phyloP scores from a whole-genome alignment of 371 early-diverging fungal species.

The Coemansia sp. region DNA sequence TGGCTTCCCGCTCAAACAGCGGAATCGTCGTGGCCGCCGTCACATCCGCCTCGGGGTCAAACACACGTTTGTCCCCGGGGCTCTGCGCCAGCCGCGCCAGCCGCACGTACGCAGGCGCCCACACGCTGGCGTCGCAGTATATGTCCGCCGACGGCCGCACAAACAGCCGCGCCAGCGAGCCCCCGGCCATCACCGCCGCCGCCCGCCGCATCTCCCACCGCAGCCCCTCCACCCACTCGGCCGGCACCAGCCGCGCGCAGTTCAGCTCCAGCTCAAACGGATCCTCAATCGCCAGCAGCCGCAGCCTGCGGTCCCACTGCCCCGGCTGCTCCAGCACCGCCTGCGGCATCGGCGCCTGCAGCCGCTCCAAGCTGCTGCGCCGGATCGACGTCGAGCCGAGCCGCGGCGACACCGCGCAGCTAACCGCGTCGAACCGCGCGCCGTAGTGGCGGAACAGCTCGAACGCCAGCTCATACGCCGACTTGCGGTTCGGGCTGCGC shows the following conservation, averaged over 20 bases:
- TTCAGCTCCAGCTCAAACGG: slow-evolving; percentile 32
- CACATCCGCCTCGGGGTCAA: neutral
- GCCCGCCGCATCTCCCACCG: slow-evolving; percentile 50
- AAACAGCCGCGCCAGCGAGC: slow-evolving; percentile 5
- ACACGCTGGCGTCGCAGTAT: slow-evolving; percentile 5
- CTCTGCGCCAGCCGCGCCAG: neutral
- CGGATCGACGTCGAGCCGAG: slow-evolving; percentile 23
- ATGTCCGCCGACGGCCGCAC: slow-evolving; percentile 10
- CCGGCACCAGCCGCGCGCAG: slow-evolving; percentile 27
- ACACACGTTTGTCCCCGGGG: neutral
- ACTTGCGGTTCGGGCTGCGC: slow-evolving; percentile 26
- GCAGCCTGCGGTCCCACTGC: slow-evolving; percentile 15
- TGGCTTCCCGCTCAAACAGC: neutral
- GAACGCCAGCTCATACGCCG: slow-evolving; percentile 14
- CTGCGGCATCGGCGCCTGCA: slow-evolving; percentile 11
- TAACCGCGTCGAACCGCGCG: slow-evolving; percentile 23
- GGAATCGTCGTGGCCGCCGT: neutral
- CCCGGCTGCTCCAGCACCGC: slow-evolving; percentile 1
- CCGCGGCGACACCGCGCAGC: slow-evolving; percentile 27
- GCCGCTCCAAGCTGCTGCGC: slow-evolving; percentile 12
- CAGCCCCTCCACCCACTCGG: slow-evolving; percentile 37
- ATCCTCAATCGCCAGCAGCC: slow-evolving; percentile 38
- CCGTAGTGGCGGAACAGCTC: slow-evolving; percentile 35
- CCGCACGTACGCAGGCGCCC: slow-evolving; percentile 2
- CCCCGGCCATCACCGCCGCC: slow-evolving; percentile 8